Base-by-base conservation (phyloP, 164 flowering plant species). In the Aristolochia californica region DNA sequence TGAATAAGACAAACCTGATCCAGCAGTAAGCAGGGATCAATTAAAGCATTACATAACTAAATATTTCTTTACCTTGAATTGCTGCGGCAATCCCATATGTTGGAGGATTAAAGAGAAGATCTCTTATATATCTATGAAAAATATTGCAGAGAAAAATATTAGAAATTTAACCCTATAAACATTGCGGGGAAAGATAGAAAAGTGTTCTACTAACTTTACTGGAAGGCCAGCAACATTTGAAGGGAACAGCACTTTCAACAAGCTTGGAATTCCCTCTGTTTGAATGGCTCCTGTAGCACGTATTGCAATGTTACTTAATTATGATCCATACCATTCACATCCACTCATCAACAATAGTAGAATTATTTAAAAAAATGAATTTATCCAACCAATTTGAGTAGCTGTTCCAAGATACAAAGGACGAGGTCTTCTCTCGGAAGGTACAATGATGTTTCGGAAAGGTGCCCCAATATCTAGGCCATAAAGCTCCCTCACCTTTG, bases 41-140 rank as follows among this genome's bases (percentile, higher is more conserved):
- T 50, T 8, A 50, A 23, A 23, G 23, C 9, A 23, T 50, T 8
- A 22, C 53, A 21, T 26, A 13, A 43, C 17, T 40, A 57, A 26
- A 10, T 43, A 49, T 44, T 13, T 24, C 22, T 64, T 65, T 63
- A 93, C 99, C 91, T 80, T 94, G 99, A 77, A 94, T 83, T 56
- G 70, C 75, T 8, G 75, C 69, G 57, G 97, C 95, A 68, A 75
- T 84, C 51, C 69, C 85, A 79, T 81, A 90, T 43, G 90, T 68
- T 53, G 99, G 99, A 71, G 99, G 99, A 70, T 85, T 93, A 49
- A 93, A 82, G 68, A 93, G 88, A 69, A 93, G 96, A 77, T 87
- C 99, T 63, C 95, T 79, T 12, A 93, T 43, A 72, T 89, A 93
- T 77, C 99, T 93, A 34, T 8, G 73, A 56, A n/a, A 48, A 71